A percentile compares a stretch with the other conserved stretches of the same genome.
Evolutionary conservation across 1,139 yeast genomes (phyloP).

Genomic region (Geotrichum europaeum): DNA sequence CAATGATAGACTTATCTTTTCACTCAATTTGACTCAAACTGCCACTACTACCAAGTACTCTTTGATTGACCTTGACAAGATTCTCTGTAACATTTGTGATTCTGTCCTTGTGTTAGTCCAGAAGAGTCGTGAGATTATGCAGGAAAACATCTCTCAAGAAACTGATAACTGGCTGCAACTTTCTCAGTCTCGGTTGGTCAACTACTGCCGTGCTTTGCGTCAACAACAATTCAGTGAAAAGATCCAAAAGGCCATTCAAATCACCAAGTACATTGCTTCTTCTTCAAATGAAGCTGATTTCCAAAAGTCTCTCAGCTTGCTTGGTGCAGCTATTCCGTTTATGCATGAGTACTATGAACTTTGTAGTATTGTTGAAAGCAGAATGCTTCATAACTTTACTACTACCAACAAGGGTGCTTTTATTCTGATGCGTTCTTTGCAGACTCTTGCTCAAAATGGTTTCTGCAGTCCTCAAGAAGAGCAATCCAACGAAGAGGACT

Average conservation of each 20-base stretch:
- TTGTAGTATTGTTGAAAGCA: conserved; percentile 19
- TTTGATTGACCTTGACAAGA: conserved; percentile 16
- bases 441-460: conserved; percentile 70
- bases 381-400: conserved; percentile 20
- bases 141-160: conserved; percentile 35
- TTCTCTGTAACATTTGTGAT: conserved; percentile 42
- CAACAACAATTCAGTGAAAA: conserved; percentile 14
- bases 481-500: conserved; percentile 55
- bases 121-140: conserved; percentile 39
- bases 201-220: conserved; percentile 34
- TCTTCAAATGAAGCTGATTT: conserved; percentile 33
- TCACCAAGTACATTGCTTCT: conserved; percentile 10
- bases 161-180: conserved; percentile 62
- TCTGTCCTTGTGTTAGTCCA: conserved; percentile 66
- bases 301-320: conserved; percentile 27
- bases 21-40: not conserved
- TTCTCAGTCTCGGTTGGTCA: conserved; percentile 43
- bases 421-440: conserved; percentile 50
- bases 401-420: conserved; percentile 57
- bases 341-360: conserved; percentile 29
- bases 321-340: conserved; percentile 36
- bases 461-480: conserved; percentile 91
- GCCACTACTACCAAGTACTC: not conserved
- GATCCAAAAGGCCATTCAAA: conserved; percentile 12
- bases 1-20: conserved; percentile 3